Evolutionary conservation across 2,329 filamentous ascomycete genomes (phyloP), one percentile per base, ranked within the genome.

Genomic region (Saccharata proteae): DNA sequence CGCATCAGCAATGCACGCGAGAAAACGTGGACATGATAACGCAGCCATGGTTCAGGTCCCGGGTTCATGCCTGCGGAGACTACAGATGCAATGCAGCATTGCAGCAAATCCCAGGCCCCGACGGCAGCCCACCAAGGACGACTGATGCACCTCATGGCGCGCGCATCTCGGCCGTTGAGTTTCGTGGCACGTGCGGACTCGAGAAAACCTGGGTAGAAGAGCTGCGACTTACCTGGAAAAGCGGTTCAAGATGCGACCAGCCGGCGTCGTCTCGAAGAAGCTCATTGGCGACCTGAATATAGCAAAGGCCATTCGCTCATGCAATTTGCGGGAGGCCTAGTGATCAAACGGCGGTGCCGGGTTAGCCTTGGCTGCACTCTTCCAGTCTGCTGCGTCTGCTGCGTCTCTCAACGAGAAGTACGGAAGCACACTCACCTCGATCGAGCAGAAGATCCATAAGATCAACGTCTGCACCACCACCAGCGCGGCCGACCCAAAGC

Each of bases 381-480:
- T n/a, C n/a, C n/a, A 11, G 32, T 12, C 16, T 6, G 24, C 9
- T 14, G 27, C 15, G 33, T 35, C 29, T 27, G 24, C 24, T 27
- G 29, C 23, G 19, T 35, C 28, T 30, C 15, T 21, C 18, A 13
- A 10, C 28, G 9, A 11, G 18, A 35, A 35, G n/a, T n/a, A 12
- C 11, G 23, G 28, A 12, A 8, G n/a, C 11, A 26, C n/a, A 54
- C 65, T 48, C 64, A 83, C 80, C 71, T 98, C 90, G 40, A 98
- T 98, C 4, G 90, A 96, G 61, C 92, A 98, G 62, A 98, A 96
- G 43, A 98, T 96, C 90, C 90, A 98, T 16, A 98, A 67, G 41
- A 98, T 85, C 44, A 98, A 63, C 5, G 88, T 96, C 58, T 96
- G 90, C 17, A 92, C 51, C 24, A 96, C 84, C 3, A 92, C 88